Percentiles rank a stretch among this genome's conserved stretches.
phyloP scores from a whole-genome alignment of 2,329 filamentous ascomycete genomes.

The Diaporthe vaccinii region DNA sequence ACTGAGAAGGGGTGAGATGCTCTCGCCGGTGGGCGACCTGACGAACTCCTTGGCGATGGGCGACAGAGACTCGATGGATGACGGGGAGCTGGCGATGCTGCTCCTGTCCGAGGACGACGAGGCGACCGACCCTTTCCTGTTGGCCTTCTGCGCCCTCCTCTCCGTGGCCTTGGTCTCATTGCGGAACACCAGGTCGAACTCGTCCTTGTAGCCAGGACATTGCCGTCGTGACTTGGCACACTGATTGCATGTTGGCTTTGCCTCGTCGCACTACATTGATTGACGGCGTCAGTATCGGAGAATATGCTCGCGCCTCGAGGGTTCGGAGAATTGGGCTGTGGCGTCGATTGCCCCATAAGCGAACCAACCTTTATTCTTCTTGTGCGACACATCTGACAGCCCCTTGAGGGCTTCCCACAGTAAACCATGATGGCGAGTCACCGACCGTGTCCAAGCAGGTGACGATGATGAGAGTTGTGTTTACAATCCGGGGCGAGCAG shows the following conservation, averaged over 20 bases:
- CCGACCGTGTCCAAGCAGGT: neutral
- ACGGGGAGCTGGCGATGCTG: constrained; percentile 42
- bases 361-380: constrained; percentile 77
- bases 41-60: constrained; percentile 43
- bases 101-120: constrained; percentile 51
- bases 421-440: constrained; percentile 68
- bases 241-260: constrained; percentile 75
- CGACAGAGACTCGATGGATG: constrained; percentile 40
- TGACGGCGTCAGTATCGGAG: constrained; percentile 39
- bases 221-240: constrained; percentile 73
- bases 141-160: constrained; percentile 70
- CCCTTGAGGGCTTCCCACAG: constrained; percentile 75
- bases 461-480: neutral
- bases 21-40: constrained; percentile 44
- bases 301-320: neutral
- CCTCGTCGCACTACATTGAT: constrained; percentile 72
- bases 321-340: neutral
- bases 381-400: constrained; percentile 81
- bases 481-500: neutral
- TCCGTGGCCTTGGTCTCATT: constrained; percentile 80
- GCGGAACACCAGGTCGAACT: constrained; percentile 80
- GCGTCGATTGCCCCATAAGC: constrained; percentile 1
- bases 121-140: constrained; percentile 56
- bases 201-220: constrained; percentile 78
- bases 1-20: constrained; percentile 54